phyloP scores from a whole-genome alignment of 164 flowering plant genomes.

The Liquidambar formosana region DNA sequence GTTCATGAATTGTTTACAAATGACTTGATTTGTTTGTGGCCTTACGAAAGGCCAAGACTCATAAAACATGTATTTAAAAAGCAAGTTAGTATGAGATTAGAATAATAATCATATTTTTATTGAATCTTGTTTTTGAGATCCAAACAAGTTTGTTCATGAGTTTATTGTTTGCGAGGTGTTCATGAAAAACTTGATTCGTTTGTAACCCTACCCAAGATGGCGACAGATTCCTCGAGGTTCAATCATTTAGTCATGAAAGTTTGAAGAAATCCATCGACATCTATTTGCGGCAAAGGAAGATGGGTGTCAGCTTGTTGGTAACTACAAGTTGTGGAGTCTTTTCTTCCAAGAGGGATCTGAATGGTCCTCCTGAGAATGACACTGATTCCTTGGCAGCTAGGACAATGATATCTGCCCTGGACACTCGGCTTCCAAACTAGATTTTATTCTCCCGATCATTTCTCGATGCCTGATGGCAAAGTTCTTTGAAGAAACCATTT shows the following conservation, averaged over 20 bases:
- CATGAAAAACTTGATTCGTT: too few relatives aligned
- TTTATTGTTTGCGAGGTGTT: too few relatives aligned
- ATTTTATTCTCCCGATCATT: constrained; percentile 22
- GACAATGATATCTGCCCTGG: constrained; percentile 32
- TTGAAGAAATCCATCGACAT: constrained; percentile 17
- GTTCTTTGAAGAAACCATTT: constrained; percentile 25
- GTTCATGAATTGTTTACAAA: too few relatives aligned
- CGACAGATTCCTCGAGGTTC: constrained; percentile 23
- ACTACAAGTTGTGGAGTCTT: constrained; percentile 24
- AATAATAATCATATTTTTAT: too few relatives aligned
- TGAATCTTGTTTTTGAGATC: too few relatives aligned
- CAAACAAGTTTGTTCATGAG: too few relatives aligned
- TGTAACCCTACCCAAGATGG: too few relatives aligned
- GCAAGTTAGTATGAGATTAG: too few relatives aligned
- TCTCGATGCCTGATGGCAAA: constrained; percentile 23
- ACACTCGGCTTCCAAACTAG: constrained; percentile 22
- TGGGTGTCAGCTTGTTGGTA: constrained; percentile 13
- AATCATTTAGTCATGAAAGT: constrained; percentile 24
- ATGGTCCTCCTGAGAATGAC: constrained; percentile 29
- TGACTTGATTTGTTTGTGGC: too few relatives aligned
- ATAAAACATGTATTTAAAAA: too few relatives aligned
- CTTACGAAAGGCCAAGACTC: too few relatives aligned
- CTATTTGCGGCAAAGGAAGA: constrained; percentile 19
- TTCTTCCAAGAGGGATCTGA: constrained; percentile 30
- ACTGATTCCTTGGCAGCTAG: constrained; percentile 32